A percentile compares a stretch with the other conserved stretches of the same genome.
These are phyloP conservation scores for Aspergillus sp. DNA, from an alignment of 2,329 filamentous ascomycete species.

Conservation along the genomic window DNA sequence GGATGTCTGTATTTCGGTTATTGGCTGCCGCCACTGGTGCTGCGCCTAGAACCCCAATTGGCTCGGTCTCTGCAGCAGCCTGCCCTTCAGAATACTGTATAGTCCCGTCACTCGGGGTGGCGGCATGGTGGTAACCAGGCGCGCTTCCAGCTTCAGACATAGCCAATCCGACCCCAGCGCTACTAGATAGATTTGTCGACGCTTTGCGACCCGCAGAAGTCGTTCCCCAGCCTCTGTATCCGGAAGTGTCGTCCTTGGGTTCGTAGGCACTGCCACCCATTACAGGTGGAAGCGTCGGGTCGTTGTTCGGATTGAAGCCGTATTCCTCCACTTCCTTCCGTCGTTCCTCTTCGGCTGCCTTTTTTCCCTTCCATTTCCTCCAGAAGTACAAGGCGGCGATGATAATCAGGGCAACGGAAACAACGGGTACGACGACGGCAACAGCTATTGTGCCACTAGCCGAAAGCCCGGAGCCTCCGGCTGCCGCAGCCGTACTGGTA, in stretches of 20 bases:
- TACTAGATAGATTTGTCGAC: conserved; percentile 85
- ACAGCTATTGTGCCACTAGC: conserved; percentile 75
- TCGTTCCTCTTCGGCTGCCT: conserved; percentile 80
- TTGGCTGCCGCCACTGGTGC: conserved; percentile 61
- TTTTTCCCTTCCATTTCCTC: conserved; percentile 82
- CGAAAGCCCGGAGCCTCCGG: conserved; percentile 38
- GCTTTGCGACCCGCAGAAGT: conserved; percentile 76
- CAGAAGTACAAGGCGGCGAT: conserved; percentile 78
- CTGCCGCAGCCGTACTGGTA: conserved; percentile 24
- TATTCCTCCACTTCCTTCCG: conserved; percentile 98
- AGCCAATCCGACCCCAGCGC: conserved; percentile 56
- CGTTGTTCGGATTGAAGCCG: conserved; percentile 94
- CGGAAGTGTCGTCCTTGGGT: conserved; percentile 71
- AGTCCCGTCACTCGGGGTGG: conserved; percentile 65
- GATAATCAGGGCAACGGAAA: conserved; percentile 77
- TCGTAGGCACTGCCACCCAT: conserved; percentile 48
- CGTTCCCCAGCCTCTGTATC: conserved; percentile 93
- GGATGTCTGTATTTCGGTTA: conserved; percentile 69
- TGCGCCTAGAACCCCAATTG: conserved; percentile 74
- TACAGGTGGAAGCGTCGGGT: conserved; percentile 71
- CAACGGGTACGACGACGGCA: conserved; percentile 91
- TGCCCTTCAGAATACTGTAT: conserved; percentile 63
- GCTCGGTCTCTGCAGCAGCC: conserved; percentile 70
- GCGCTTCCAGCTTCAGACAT: conserved; percentile 70
- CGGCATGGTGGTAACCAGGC: conserved; percentile 50